These are phyloP conservation scores for Mortierella sp. DNA, from an alignment of 371 early-diverging fungal genomes.

Conservation along the genomic window DNA sequence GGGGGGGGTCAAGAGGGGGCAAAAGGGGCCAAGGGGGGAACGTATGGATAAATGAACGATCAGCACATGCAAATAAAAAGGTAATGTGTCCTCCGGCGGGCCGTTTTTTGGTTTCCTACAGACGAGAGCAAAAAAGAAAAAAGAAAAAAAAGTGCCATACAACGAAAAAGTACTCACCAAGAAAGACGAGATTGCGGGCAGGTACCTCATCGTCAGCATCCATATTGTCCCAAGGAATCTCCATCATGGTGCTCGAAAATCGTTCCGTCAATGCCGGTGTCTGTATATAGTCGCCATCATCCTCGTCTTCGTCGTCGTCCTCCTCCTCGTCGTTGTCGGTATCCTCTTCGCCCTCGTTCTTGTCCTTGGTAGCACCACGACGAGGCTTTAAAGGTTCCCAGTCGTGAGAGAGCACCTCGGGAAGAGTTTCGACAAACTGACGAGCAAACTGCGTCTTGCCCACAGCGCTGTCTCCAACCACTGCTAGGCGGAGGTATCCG, in stretches of 20 bases:
- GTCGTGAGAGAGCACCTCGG: constrained; percentile 59
- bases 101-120: too few relatives aligned
- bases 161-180: constrained; percentile 25
- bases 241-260: constrained; percentile 60
- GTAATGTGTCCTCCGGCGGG: too few relatives aligned
- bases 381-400: constrained; percentile 21
- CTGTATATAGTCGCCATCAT: constrained; percentile 43
- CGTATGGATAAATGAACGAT: neutral
- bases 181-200: constrained; percentile 62
- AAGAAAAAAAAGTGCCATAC: neutral
- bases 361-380: neutral
- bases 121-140: too few relatives aligned
- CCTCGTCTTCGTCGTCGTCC: constrained; percentile 2
- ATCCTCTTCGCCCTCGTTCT: neutral
- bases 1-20: too few relatives aligned
- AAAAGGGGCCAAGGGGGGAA: too few relatives aligned
- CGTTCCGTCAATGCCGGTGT: constrained; percentile 52
- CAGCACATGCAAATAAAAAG: constrained; percentile 5
- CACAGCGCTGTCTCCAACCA: constrained; percentile 74
- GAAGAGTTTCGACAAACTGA: constrained; percentile 58
- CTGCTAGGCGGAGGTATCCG: constrained; percentile 66
- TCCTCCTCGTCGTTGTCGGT: neutral
- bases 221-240: constrained; percentile 56
- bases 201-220: constrained; percentile 58
- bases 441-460: constrained; percentile 68